Conservation (phyloP, 2,329 filamentous ascomycete species). For the Hyphodiscus sp. region DNA sequence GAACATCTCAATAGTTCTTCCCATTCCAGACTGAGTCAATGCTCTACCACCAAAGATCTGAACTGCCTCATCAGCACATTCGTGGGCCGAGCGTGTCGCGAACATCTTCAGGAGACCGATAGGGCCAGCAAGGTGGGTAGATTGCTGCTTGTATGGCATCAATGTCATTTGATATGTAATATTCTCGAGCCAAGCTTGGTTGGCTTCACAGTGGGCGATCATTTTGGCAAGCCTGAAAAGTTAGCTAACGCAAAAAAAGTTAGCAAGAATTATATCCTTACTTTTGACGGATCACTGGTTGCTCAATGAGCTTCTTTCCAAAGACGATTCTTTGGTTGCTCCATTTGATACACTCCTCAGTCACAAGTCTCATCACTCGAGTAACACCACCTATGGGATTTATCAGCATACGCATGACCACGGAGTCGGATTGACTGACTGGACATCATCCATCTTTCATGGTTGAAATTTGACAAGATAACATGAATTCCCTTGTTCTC, state of each 20-base stretch:
- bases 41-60: slow-evolving; percentile 83
- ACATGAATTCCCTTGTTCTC: slow-evolving; percentile 84
- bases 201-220: slow-evolving; percentile 75
- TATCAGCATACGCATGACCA: neutral
- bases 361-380: slow-evolving; percentile 59
- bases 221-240: slow-evolving; percentile 65
- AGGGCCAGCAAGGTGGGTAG: slow-evolving; percentile 68
- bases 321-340: slow-evolving; percentile 81
- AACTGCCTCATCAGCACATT: slow-evolving; percentile 75
- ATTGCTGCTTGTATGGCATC: slow-evolving; percentile 73
- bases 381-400: slow-evolving; percentile 41
- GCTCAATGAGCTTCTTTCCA: slow-evolving; percentile 72
- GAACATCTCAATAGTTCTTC: slow-evolving; percentile 75
- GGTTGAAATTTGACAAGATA: slow-evolving; percentile 84
- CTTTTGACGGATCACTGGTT: slow-evolving; percentile 79
- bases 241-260: slow-evolving; percentile 1
- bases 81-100: slow-evolving; percentile 69
- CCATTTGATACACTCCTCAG: slow-evolving; percentile 86
- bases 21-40: slow-evolving; percentile 78
- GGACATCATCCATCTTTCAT: slow-evolving; percentile 74
- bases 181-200: slow-evolving; percentile 78
- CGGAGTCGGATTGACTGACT: slow-evolving; percentile 30
- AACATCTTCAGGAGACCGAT: slow-evolving; percentile 79
- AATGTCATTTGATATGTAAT: slow-evolving; percentile 85
- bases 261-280: slow-evolving; percentile 31